Conservation (phyloP, 495 filamentous ascomycete genomes). For the Talaromyces wortmannii region DNA sequence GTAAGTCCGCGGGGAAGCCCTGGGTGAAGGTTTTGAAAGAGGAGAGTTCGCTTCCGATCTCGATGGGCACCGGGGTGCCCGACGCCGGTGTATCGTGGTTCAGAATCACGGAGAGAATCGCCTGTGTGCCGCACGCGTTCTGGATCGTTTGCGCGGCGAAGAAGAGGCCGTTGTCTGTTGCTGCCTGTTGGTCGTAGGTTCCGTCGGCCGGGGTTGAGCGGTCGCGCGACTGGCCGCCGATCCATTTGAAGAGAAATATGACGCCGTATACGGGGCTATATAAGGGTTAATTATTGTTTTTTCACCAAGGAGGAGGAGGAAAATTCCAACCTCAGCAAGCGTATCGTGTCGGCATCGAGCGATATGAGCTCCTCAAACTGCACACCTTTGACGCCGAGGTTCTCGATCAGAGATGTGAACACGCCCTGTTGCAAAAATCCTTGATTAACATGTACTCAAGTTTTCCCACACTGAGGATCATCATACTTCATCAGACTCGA, state of each 20-base stretch:
- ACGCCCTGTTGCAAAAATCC: constrained; percentile 58
- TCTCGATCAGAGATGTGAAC: constrained; percentile 90
- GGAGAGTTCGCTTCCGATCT: constrained; percentile 54
- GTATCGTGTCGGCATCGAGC: constrained; percentile 75
- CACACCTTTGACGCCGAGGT: constrained; percentile 83
- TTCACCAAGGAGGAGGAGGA: not conserved
- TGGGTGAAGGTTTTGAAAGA: constrained; percentile 91
- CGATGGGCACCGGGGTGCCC: constrained; percentile 23
- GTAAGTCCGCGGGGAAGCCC: constrained; percentile 73
- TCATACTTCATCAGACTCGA: constrained; percentile 89
- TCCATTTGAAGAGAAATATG: constrained; percentile 99
- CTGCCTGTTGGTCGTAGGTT: constrained; percentile 64
- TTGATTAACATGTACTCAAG: not conserved
- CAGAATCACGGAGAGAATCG: constrained; percentile 83
- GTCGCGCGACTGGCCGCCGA: constrained; percentile 60
- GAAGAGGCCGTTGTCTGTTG: constrained; percentile 62
- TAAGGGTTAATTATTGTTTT: constrained; percentile 1
- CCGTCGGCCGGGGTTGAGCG: constrained; percentile 62
- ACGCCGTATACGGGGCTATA: constrained; percentile 83
- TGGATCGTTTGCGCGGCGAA: constrained; percentile 98
- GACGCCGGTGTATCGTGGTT: constrained; percentile 56
- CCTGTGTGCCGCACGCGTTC: constrained; percentile 98
- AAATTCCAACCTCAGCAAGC: constrained; percentile 45
- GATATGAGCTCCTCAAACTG: constrained; percentile 97
- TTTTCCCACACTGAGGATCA: constrained; percentile 7